Evolutionary conservation across 805 yeast species (phyloP), one percentile per base, ranked within the genome.

Genomic region (Blastobotrys robertii): DNA sequence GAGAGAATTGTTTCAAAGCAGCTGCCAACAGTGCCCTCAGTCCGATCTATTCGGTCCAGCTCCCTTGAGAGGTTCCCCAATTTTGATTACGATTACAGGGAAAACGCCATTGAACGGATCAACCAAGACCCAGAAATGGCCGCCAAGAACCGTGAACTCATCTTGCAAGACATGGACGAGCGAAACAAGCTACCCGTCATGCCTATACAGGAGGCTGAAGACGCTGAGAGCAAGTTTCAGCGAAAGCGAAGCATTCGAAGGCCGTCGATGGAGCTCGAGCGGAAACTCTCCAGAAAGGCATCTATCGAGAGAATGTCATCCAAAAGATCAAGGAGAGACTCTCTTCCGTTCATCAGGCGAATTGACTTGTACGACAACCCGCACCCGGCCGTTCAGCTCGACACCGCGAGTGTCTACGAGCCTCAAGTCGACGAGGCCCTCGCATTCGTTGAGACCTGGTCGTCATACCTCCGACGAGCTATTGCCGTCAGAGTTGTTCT

Each of bases 381-480:
- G 6, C 25, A 41, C 25, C 43, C 43, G 4, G 43, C 34, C 8
- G 16, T 41, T 14, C 32, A 37, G 13, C 30, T 37, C 16, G 38
- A 28, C n/a, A 28, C 29, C 8, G 34, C 14, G 6, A 13, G 30
- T 36, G 14, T 19, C 30, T 29, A 36, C 4, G 39, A 37, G 5
- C 22, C 29, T 25, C 41, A 50, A 15, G 47, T 58, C n/a, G 58
- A 57, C 5, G 56, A 50, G n/a, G 59, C 57, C 5, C 38, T 54
- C 25, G 56, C 52, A 6, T 57, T 61, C 38, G 62, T 57, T 4
- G 48, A 47, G 9, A 50, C 62, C 1, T 61, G 65, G 64, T 52
- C 60, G 2, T 34, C 48, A 3, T 61, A 59, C 38, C 44, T 61
- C 19, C 50, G 55, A 12, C 48, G 54, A 8, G 59, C 63, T 1